A percentile compares a stretch with the other conserved stretches of the same genome.
These are phyloP conservation scores for Protomyces inundatus DNA, from an alignment of 1,139 yeast genomes.

Conservation along the genomic window DNA sequence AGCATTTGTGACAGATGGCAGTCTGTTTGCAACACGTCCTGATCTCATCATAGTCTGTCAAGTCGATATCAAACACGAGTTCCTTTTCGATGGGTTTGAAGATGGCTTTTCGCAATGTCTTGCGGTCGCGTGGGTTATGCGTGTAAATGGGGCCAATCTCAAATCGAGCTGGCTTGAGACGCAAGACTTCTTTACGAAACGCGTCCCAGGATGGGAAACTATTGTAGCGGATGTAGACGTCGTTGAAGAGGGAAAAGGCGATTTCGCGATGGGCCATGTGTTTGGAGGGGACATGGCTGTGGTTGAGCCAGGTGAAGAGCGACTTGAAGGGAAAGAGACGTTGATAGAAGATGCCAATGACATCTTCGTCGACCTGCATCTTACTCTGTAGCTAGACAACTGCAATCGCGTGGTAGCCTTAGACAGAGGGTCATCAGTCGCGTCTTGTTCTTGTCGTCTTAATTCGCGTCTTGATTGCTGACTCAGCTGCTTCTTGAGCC, in stretches of 20 bases:
- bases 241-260: constrained; percentile 77
- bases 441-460: too few species aligned
- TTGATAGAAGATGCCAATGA: constrained; percentile 67
- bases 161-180: constrained; percentile 79
- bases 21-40: constrained; percentile 92
- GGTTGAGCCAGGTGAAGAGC: constrained; percentile 83
- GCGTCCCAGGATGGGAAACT: constrained; percentile 65
- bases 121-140: constrained; percentile 78
- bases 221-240: constrained; percentile 80
- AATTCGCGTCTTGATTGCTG: too few species aligned
- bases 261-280: constrained; percentile 82
- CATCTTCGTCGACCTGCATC: constrained; percentile 39
- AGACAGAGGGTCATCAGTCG: too few species aligned
- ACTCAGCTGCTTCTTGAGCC: too few species aligned
- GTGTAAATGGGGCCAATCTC: constrained; percentile 93
- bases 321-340: constrained; percentile 45
- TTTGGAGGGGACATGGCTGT: constrained; percentile 61
- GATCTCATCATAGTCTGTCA: constrained; percentile 90
- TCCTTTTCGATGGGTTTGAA: constrained; percentile 81
- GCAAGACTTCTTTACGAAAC: constrained; percentile 66
- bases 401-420: too few species aligned
- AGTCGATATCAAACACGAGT: constrained; percentile 91
- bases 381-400: constrained; percentile 33
- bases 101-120: constrained; percentile 68
- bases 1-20: constrained; percentile 78